These are phyloP conservation scores for Fagopyrum tataricum DNA, from an alignment of 148 eudicot species.

Conservation along the genomic window DNA sequence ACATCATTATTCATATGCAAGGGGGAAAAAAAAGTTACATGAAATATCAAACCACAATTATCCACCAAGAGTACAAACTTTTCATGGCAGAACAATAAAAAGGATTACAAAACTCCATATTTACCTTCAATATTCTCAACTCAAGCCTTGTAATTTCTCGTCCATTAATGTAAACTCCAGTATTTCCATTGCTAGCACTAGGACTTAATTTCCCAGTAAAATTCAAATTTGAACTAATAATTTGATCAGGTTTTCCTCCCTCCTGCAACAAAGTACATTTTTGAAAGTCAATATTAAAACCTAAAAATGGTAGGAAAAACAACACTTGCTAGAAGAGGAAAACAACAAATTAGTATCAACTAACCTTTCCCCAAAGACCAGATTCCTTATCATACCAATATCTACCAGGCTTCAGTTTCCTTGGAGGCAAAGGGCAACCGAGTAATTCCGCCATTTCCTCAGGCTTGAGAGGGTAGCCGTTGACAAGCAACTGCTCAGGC, in stretches of 20 bases:
- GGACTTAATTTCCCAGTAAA: slow-evolving; percentile 80
- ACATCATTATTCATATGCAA: not conserved
- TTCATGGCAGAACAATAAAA: not conserved
- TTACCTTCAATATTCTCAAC: slow-evolving; percentile 76
- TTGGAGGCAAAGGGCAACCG: slow-evolving; percentile 81
- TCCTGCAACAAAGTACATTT: slow-evolving; percentile 45
- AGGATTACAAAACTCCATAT: slow-evolving; percentile 5
- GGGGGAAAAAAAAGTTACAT: not conserved
- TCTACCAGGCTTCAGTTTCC: slow-evolving; percentile 73
- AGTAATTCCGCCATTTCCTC: slow-evolving; percentile 94
- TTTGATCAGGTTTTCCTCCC: slow-evolving; percentile 83
- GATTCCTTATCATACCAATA: slow-evolving; percentile 99
- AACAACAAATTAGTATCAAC: slow-evolving; percentile 3
- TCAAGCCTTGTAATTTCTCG: slow-evolving; percentile 94
- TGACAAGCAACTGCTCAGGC: slow-evolving; percentile 84
- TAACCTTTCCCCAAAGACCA: slow-evolving; percentile 95
- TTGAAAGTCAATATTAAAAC: not conserved
- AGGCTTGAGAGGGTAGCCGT: slow-evolving; percentile 70
- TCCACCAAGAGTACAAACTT: not conserved
- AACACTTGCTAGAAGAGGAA: not conserved
- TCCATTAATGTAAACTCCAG: slow-evolving; percentile 90
- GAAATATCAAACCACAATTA: not conserved
- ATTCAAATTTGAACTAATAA: slow-evolving; percentile 80
- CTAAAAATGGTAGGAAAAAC: not conserved
- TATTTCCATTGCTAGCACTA: slow-evolving; percentile 83